phyloP scores from a whole-genome alignment of 2,329 filamentous ascomycete genomes.

The Rhynchosporium agropyri region DNA sequence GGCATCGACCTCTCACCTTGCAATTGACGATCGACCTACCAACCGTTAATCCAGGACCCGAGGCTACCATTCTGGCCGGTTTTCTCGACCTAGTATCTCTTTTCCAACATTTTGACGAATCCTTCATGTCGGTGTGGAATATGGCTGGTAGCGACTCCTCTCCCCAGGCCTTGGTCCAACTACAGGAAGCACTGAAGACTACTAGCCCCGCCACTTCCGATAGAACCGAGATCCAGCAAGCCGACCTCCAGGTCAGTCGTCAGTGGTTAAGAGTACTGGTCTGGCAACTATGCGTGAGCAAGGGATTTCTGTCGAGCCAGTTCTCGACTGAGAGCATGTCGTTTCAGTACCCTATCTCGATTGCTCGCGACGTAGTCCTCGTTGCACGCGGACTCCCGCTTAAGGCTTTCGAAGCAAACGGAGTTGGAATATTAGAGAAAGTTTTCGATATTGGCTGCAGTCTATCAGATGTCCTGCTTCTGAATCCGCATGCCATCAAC shows the following conservation, averaged over 20 bases:
- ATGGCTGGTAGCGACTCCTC: slow-evolving; percentile 20
- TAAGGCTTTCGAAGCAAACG: slow-evolving; percentile 42
- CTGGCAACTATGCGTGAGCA: slow-evolving; percentile 32
- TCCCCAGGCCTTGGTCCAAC: slow-evolving; percentile 22
- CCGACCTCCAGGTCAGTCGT: slow-evolving; percentile 30
- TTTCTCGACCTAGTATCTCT: slow-evolving; percentile 40
- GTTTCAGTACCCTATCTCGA: slow-evolving; percentile 61
- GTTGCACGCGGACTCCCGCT: slow-evolving; percentile 33
- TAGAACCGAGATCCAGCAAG: slow-evolving; percentile 52
- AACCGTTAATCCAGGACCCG: slow-evolving; percentile 25
- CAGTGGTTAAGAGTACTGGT: slow-evolving; percentile 33
- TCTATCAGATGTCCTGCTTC: slow-evolving; percentile 37
- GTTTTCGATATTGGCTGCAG: slow-evolving; percentile 44
- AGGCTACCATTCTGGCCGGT: slow-evolving; percentile 40
- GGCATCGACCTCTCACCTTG: slow-evolving; percentile 40
- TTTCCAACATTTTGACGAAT: slow-evolving; percentile 33
- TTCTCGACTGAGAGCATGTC: slow-evolving; percentile 59
- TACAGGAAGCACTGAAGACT: slow-evolving; percentile 26
- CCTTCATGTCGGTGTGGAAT: slow-evolving; percentile 42
- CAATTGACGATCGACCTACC: slow-evolving; percentile 38
- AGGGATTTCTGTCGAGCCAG: slow-evolving; percentile 59
- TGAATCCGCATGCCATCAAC: slow-evolving; percentile 21
- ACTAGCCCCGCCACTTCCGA: slow-evolving; percentile 22
- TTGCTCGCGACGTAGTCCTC: slow-evolving; percentile 46
- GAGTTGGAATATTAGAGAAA: slow-evolving; percentile 43